phyloP scores from a whole-genome alignment of 495 filamentous ascomycete genomes.

The Penicillium chermesinum region DNA sequence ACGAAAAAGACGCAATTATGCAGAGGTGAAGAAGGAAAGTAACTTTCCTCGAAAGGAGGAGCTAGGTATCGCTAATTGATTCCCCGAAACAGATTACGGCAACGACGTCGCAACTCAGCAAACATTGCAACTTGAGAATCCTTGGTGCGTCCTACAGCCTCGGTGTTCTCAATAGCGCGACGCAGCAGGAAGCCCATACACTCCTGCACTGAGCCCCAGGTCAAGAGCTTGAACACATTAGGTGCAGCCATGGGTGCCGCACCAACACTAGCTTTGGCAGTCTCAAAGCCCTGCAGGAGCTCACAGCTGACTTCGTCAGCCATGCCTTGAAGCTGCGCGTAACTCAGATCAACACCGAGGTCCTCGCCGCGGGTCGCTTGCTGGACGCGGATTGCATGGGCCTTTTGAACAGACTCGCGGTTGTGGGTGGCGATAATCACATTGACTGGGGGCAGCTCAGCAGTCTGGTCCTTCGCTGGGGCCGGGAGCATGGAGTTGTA shows the following conservation, averaged over 20 bases:
- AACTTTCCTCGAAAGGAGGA: neutral
- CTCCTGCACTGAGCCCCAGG: conserved; percentile 87
- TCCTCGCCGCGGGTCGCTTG: conserved; percentile 42
- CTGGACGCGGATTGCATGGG: conserved; percentile 52
- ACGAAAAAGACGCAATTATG: neutral
- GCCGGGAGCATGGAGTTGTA: conserved; percentile 50
- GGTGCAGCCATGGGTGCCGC: conserved; percentile 39
- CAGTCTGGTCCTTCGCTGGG: conserved; percentile 20
- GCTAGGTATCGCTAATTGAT: conserved; percentile 1
- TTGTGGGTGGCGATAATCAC: conserved; percentile 92
- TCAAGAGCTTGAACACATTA: conserved; percentile 79
- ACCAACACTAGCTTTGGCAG: conserved; percentile 18
- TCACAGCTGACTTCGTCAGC: conserved; percentile 90
- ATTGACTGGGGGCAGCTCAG: conserved; percentile 57
- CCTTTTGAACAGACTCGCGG: conserved; percentile 68
- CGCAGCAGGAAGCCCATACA: conserved; percentile 90
- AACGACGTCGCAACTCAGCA: conserved; percentile 61
- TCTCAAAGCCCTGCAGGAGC: conserved; percentile 55
- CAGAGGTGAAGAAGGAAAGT: conserved; percentile 1
- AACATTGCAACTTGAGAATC: conserved; percentile 72
- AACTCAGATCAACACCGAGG: conserved; percentile 59
- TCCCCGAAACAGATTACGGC: conserved; percentile 39
- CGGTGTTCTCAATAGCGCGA: conserved; percentile 85
- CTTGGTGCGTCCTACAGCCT: conserved; percentile 73
- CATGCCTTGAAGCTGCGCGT: conserved; percentile 94